Conservation (phyloP, 192 early-diverging fungal genomes). For the Linnemannia schmuckeri region DNA sequence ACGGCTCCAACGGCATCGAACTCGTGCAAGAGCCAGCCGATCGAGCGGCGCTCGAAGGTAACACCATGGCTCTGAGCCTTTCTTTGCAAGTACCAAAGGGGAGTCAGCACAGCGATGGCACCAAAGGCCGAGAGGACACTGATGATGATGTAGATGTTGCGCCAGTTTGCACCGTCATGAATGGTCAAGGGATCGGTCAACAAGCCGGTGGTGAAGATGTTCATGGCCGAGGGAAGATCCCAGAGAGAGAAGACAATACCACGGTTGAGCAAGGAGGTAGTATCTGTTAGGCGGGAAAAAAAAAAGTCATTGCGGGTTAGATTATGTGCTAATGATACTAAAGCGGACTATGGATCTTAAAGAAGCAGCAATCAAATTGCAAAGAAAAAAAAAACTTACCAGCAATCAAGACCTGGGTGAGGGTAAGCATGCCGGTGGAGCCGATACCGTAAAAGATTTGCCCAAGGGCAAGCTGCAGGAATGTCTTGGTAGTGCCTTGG, state of each 20-base stretch:
- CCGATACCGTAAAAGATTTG: constrained; percentile 46
- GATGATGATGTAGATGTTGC: constrained; percentile 34
- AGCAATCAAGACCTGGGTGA: constrained; percentile 50
- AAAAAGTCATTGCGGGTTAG: not conserved
- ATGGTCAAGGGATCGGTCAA: constrained; percentile 28
- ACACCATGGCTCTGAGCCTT: not conserved
- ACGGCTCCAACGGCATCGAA: constrained; percentile 47
- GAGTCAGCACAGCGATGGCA: constrained; percentile 31
- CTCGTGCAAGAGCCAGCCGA: constrained; percentile 48
- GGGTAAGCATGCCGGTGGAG: constrained; percentile 37
- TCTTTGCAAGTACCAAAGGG: constrained; percentile 48
- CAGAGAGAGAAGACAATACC: constrained; percentile 47
- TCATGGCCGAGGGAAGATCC: constrained; percentile 38
- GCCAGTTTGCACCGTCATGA: constrained; percentile 24
- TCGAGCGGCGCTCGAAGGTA: constrained; percentile 4
- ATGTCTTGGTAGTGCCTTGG: constrained; percentile 29
- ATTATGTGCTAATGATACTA: not conserved
- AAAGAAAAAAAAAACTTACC: constrained; percentile 27
- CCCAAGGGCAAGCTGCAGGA: constrained; percentile 37
- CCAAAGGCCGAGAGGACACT: constrained; percentile 25
- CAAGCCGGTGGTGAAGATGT: constrained; percentile 26
- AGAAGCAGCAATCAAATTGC: not conserved
- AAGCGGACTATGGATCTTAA: not conserved
- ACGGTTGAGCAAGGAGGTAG: constrained; percentile 41
- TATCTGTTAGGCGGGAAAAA: constrained; percentile 12